A percentile compares a stretch with the other conserved stretches of the same genome.
phyloP scores from a whole-genome alignment of 83 land plant species.

The Picea abies region DNA sequence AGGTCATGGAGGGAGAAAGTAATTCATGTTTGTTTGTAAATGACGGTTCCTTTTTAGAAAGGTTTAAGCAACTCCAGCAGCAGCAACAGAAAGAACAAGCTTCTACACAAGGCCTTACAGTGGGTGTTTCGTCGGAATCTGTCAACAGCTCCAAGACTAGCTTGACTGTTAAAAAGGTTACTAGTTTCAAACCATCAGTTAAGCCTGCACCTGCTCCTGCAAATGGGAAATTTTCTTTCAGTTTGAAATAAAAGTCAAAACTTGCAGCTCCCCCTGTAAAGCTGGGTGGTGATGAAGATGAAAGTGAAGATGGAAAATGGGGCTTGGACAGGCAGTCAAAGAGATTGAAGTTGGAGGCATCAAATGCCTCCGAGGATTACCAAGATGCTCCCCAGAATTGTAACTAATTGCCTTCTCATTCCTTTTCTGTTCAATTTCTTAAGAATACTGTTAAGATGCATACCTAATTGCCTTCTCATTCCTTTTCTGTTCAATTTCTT shows the following conservation, averaged over 20 bases:
- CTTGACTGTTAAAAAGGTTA: constrained; percentile 22
- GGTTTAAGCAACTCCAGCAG: constrained; percentile 87
- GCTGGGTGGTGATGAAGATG: constrained; percentile 82
- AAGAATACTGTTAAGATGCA: not conserved
- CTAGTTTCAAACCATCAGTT: constrained; percentile 27
- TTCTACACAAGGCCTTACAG: constrained; percentile 5
- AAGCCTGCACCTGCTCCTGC: constrained; percentile 44
- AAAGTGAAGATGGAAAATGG: constrained; percentile 22
- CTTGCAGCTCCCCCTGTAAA: constrained; percentile 73
- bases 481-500: not conserved
- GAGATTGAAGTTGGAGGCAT: constrained; percentile 54
- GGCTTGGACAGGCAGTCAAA: constrained; percentile 40
- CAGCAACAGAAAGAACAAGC: constrained; percentile 26
- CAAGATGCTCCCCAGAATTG: not conserved
- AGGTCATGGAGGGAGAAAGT: constrained; percentile 44
- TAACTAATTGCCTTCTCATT: not conserved
- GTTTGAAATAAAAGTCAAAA: constrained; percentile 91
- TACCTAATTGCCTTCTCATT: not conserved
- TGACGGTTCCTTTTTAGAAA: constrained; percentile 95
- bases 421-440: not conserved
- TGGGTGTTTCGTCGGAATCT: constrained; percentile 18
- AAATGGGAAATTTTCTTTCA: constrained; percentile 92
- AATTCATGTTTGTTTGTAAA: constrained; percentile 68
- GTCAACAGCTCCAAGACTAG: constrained; percentile 7
- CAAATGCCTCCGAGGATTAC: constrained; percentile 22